Evolutionary conservation across 495 filamentous ascomycete genomes (phyloP).

Genomic region (Pyrenula massariospora): DNA sequence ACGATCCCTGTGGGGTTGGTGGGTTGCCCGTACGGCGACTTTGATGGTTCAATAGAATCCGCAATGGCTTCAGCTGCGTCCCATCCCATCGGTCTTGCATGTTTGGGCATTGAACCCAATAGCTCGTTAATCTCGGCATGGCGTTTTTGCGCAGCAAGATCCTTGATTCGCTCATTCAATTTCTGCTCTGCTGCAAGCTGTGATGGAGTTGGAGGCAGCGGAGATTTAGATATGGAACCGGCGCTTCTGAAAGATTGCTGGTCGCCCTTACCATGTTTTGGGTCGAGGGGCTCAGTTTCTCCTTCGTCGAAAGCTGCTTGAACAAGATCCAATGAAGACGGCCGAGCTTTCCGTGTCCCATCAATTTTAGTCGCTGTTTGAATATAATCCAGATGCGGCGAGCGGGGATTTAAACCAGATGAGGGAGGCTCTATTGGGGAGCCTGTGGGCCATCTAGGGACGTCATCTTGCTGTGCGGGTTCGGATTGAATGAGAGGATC

Average conservation of each 20-base stretch:
- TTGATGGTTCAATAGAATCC: too few relatives aligned
- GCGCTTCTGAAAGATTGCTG: background rate
- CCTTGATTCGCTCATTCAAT: background rate
- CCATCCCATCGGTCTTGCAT: background rate
- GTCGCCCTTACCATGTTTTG: background rate
- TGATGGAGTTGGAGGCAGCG: background rate
- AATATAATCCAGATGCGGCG: background rate
- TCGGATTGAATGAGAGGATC: background rate
- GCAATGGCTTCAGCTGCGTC: too few relatives aligned
- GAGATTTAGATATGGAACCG: background rate
- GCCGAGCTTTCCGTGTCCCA: background rate
- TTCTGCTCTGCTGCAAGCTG: background rate
- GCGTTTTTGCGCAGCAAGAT: background rate
- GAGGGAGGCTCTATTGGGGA: background rate
- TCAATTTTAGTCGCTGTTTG: background rate
- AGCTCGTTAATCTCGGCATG: background rate
- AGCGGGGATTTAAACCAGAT: background rate
- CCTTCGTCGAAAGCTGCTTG: background rate
- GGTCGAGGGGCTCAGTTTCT: background rate
- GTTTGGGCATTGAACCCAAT: background rate
- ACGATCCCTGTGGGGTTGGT: too few relatives aligned
- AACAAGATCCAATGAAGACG: background rate
- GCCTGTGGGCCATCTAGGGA: background rate
- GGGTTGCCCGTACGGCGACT: too few relatives aligned
- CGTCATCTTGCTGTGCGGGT: background rate